Evolutionary conservation across 192 early-diverging fungal genomes (phyloP), one percentile per base, ranked within the genome.

Genomic region (Podila epigama): DNA sequence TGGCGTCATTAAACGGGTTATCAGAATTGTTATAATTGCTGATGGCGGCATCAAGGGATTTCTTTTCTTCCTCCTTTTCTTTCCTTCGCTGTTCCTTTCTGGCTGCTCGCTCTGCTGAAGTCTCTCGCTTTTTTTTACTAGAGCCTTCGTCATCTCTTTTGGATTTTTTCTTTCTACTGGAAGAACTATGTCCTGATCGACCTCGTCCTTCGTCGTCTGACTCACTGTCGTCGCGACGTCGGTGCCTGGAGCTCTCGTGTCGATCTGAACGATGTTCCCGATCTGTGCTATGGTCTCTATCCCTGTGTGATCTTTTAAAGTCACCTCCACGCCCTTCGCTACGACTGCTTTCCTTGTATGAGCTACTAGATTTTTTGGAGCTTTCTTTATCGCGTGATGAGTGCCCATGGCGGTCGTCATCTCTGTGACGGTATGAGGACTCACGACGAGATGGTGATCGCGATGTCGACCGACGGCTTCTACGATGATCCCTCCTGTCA

Each of bases 1-100:
- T 91, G 4, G 82, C 77, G 70, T 97, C 94, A 51, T 91, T 89
- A 36, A 96, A 92, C 2, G 92, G 92, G 68, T 93, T 96, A 52
- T 94, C 91, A 1, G 83, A 69, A 57, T 89, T 89, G 27, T 86
- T 87, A 78, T 97, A 95, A 20, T 85, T 86, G 34, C 54, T 73
- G 60, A 79, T 69, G 22, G 75, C 81, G 35, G 62, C 61, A 11
- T 70, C 75, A 10, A 79, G 57, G 0, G 61, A 58, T 25, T 69
- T 69, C 36, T 68, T 68, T 48, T 65, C 50, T 9, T 70, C 67
- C 27, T 79, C 68, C 36, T 79, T 70, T 48, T 79, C 75, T 32
- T 69, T 79, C 31, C 65, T 79, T 13, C 41, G 34, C 56, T 69
- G 41, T 25, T 58, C 72, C 41, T 75, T 75, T 35, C 72, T 60